These are phyloP conservation scores for Quercus rubra DNA, from an alignment of 306 rosid genomes.

Conservation along the genomic window DNA sequence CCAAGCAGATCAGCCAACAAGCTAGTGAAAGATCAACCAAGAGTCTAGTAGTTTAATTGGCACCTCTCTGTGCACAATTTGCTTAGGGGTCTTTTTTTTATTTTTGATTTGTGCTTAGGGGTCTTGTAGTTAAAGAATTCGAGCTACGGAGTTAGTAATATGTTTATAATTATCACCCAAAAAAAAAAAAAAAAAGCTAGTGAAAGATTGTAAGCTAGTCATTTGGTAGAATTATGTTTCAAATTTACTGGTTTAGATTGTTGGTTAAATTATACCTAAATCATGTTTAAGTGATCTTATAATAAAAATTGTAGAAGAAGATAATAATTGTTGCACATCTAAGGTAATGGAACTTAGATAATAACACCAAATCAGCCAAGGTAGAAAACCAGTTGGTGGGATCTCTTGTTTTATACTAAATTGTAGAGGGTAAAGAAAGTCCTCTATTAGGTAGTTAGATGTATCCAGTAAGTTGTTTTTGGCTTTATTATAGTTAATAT, in stretches of 20 bases:
- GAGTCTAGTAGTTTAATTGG: too few species aligned
- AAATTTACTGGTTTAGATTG: not conserved
- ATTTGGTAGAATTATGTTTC: not conserved
- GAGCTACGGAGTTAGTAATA: too few species aligned
- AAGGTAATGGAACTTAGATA: conserved; percentile 9
- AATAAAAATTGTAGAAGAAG: not conserved
- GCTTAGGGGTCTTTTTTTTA: too few species aligned
- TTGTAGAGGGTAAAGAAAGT: too few species aligned
- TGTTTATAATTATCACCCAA: too few species aligned
- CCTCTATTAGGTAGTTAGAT: conserved; percentile 14
- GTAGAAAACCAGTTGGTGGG: conserved; percentile 31
- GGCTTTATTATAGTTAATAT: conserved; percentile 15
- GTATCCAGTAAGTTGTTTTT: conserved; percentile 15
- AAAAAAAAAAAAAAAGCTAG: too few species aligned
- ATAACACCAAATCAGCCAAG: conserved; percentile 1
- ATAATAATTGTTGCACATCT: not conserved
- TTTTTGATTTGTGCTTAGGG: too few species aligned
- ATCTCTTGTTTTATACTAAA: conserved; percentile 3
- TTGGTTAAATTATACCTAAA: not conserved
- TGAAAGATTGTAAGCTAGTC: not conserved
- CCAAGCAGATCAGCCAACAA: not conserved
- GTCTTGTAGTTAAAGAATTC: too few species aligned
- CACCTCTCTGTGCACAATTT: rapidly evolving
- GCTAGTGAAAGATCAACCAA: too few species aligned
- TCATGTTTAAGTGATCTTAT: not conserved